Conservation (phyloP, 257 asterid genomes). For the Prunella vulgaris region DNA sequence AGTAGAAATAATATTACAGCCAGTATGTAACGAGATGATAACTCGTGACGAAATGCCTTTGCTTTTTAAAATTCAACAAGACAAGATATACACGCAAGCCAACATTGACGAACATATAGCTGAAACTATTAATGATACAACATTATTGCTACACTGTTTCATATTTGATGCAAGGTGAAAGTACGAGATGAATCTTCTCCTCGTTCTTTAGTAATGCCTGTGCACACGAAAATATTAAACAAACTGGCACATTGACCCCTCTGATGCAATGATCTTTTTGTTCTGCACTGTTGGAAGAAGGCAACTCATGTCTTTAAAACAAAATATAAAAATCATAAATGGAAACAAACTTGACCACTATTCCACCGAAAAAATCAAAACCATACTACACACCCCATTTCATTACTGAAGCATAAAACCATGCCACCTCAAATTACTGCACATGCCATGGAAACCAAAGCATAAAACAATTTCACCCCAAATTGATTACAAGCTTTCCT, state of each 20-base stretch:
- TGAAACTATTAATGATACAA: constrained; percentile 6
- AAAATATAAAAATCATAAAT: no score
- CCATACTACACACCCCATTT: no score
- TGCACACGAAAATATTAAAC: constrained; percentile 28
- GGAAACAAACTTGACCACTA: no score
- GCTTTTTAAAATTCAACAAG: constrained; percentile 10
- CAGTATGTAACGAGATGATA: neutral
- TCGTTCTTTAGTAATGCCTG: neutral
- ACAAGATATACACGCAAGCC: neutral
- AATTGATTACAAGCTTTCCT: no score
- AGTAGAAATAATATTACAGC: neutral
- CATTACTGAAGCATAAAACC: no score
- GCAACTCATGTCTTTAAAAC: constrained; percentile 66
- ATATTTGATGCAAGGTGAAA: neutral
- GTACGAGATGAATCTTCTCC: neutral
- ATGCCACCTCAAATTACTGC: no score
- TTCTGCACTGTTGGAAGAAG: constrained; percentile 72
- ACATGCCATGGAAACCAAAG: no score
- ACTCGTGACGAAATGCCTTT: neutral
- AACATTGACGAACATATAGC: neutral
- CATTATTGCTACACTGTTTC: constrained; percentile 15
- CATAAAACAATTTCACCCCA: no score
- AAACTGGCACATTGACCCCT: constrained; percentile 42
- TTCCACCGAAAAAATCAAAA: no score
- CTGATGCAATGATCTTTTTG: constrained; percentile 46